Base-by-base conservation (phyloP, 106 monocot genomes). In the Apostasia ramifera region DNA sequence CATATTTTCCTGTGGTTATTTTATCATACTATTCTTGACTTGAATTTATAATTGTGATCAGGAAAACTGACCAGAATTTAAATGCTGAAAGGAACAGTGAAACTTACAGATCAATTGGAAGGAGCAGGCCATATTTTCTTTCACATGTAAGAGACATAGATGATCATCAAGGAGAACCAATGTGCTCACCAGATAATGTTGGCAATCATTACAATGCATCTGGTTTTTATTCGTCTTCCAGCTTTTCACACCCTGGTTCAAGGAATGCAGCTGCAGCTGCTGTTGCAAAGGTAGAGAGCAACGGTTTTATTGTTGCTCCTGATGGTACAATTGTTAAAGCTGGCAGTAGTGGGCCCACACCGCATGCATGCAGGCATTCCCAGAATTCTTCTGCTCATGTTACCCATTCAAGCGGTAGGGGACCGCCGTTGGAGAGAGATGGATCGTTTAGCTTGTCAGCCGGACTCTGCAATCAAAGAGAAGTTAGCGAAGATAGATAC, bases 251-350 rank as follows among this genome's bases (percentile, higher is more conserved):
- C 11, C 49, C 69, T 49, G 71, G 67, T 70, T 77, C 91, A 44
- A 86, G 78, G 26, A 86, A 92, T 79, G 95, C 91, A 57, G 82
- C 82, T 69, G 88, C 84, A 44, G 86, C 84, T 77, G 80, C 88
- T 61, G 67, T 85, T 67, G 91, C 91, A 53, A 92, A 95, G 67
- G 75, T 89, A 46, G 82, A 92, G 66, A 86, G 84, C 79, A 86
- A 81, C 82, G 91, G 89, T 14, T 92, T 91, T 79, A 82, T 84
- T 70, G 91, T 89, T 61, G 84, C 86, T 56, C 86, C 86, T 59
- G 95, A 95, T 84, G 95, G 89, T 40, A 95, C 95, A 40, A 67
- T 95, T 37, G 72, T 92, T 49, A 88, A 79, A 66, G 82, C 82
- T 60, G 63, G 59, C 72, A 63, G 61, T 70, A 6, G 58, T 45